phyloP scores from a whole-genome alignment of 805 yeast genomes.

The Wickerhamomyces ciferrii region DNA sequence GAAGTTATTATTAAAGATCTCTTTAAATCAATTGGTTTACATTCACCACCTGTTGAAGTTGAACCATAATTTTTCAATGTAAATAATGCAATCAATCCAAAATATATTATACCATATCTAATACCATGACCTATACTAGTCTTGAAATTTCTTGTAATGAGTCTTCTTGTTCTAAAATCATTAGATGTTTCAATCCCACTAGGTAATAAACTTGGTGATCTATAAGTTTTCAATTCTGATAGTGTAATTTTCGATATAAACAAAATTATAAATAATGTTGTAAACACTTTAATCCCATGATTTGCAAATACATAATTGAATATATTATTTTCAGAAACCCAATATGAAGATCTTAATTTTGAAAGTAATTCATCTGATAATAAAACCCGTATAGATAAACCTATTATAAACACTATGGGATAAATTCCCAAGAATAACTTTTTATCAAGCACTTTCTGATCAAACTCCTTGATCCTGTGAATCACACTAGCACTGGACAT shows the following conservation, averaged over 20 bases:
- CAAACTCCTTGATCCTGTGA: not conserved
- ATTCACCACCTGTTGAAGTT: not conserved
- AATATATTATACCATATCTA: not conserved
- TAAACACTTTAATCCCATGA: slow-evolving; percentile 10
- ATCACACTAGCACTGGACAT: not conserved
- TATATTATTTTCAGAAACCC: slow-evolving; percentile 8
- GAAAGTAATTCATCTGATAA: not conserved
- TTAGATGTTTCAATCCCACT: not conserved
- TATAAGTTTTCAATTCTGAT: not conserved
- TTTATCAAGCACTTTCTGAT: not conserved
- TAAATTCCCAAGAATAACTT: not conserved
- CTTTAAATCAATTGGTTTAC: slow-evolving; percentile 1
- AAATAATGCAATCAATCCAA: not conserved
- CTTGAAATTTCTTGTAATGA: not conserved
- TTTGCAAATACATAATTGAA: slow-evolving; percentile 14
- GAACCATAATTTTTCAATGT: not conserved
- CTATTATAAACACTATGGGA: not conserved
- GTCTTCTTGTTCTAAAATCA: not conserved
- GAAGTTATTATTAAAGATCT: slow-evolving; percentile 1
- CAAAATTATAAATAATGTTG: slow-evolving; percentile 5
- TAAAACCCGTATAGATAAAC: not conserved
- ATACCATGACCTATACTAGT: not conserved
- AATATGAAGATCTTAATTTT: not conserved
- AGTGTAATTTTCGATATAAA: not conserved
- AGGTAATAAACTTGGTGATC: not conserved